Percentiles rank a stretch among this genome's conserved stretches.
These are phyloP conservation scores for Aphanomyces astaci DNA, from an alignment of 352 stramenopile genomes.

Conservation along the genomic window DNA sequence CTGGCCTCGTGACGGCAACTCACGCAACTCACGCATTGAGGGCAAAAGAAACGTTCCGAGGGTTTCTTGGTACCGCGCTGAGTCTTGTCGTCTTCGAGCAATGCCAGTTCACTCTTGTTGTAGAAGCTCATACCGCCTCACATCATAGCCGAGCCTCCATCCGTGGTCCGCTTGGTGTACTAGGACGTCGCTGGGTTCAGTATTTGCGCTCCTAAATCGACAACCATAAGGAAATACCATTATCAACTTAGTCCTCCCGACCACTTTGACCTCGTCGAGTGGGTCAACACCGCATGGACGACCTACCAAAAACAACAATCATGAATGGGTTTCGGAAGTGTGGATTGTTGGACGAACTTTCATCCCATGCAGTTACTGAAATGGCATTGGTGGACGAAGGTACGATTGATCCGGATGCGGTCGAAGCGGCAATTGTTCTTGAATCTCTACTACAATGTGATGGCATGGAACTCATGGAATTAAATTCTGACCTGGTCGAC, in stretches of 20 bases:
- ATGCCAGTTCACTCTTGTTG: no score
- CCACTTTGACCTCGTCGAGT: background rate
- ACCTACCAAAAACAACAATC: background rate
- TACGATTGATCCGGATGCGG: background rate
- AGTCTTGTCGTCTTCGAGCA: no score
- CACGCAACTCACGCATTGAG: no score
- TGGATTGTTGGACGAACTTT: background rate
- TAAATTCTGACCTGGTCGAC: background rate
- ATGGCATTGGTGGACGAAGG: background rate
- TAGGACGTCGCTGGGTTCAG: background rate
- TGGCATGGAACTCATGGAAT: background rate
- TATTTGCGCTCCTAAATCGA: background rate
- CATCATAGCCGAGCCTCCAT: no score
- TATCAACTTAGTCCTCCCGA: background rate
- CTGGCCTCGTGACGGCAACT: no score
- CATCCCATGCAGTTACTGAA: no score
- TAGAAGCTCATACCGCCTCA: no score
- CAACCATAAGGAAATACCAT: background rate
- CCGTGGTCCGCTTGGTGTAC: no score
- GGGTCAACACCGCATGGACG: background rate
- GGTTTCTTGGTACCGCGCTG: no score
- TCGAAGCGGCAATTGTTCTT: background rate
- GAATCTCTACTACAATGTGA: constrained; percentile 1
- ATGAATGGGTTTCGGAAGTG: background rate
- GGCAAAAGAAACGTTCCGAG: no score